phyloP scores from a whole-genome alignment of 176 grass and related monocot species.

The Bothriochloa decipiens region DNA sequence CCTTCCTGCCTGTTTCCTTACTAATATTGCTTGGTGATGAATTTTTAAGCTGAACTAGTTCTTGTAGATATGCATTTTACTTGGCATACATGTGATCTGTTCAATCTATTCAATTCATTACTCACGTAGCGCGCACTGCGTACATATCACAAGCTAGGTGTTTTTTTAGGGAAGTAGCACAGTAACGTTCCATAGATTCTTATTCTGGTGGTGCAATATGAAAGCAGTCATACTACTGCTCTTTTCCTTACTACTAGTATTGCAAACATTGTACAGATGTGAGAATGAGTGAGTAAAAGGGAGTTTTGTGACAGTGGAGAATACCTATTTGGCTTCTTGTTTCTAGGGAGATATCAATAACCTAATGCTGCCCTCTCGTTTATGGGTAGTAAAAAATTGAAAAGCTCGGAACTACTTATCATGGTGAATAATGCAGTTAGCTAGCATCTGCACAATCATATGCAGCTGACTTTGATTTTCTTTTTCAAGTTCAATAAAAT shows the following conservation, averaged over 20 bases:
- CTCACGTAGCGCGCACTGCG: background rate
- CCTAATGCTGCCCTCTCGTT: background rate
- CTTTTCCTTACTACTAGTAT: too few relatives aligned
- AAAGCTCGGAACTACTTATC: background rate
- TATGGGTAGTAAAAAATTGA: constrained; percentile 4
- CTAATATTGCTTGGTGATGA: constrained; percentile 6
- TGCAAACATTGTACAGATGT: background rate
- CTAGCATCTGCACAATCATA: constrained; percentile 27
- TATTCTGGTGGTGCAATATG: constrained; percentile 19
- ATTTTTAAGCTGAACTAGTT: constrained; percentile 18
- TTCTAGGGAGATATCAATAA: constrained; percentile 23
- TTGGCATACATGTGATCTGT: background rate
- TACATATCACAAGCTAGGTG: constrained; percentile 5
- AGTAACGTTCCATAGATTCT: constrained; percentile 1
- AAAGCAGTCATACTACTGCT: background rate
- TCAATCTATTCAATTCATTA: background rate
- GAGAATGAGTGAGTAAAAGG: background rate
- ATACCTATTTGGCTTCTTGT: background rate
- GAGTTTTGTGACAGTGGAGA: constrained; percentile 5
- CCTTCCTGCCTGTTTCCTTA: background rate
- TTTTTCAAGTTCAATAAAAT: too few relatives aligned
- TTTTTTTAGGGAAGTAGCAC: constrained; percentile 11
- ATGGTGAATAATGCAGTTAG: constrained; percentile 1
- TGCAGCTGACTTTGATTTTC: background rate
- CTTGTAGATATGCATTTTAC: constrained; percentile 24